These are phyloP conservation scores for Colletotrichum agaves DNA, from an alignment of 2,329 filamentous ascomycete genomes.

Conservation along the genomic window DNA sequence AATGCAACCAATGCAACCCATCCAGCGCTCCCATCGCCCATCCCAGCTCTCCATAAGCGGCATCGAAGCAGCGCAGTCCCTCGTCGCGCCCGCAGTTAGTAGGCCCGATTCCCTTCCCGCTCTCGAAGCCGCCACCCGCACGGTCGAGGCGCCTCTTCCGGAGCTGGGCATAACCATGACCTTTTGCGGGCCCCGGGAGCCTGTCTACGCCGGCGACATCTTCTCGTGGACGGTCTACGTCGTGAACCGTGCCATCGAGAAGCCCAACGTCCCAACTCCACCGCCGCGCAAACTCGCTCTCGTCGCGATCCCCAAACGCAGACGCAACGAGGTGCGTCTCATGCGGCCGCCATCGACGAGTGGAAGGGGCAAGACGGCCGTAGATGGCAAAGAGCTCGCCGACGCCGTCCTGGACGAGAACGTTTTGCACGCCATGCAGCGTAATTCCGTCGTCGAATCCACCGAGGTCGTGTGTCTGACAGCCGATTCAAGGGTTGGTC, in stretches of 20 bases:
- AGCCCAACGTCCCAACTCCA: conserved; percentile 45
- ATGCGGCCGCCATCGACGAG: conserved; percentile 64
- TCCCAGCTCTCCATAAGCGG: conserved; percentile 72
- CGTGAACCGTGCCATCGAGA: conserved; percentile 73
- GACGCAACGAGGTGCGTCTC: conserved; percentile 65
- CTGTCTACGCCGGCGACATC: conserved; percentile 70
- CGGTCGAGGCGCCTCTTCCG: conserved; percentile 58
- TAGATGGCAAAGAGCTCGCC: conserved; percentile 56
- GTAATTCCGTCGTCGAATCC: conserved; percentile 69
- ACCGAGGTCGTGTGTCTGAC: conserved; percentile 80
- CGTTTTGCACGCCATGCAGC: conserved; percentile 76
- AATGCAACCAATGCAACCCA: conserved; percentile 65
- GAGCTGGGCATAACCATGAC: conserved; percentile 81
- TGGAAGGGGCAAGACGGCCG: conserved; percentile 42
- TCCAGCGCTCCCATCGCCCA: conserved; percentile 70
- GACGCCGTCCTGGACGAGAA: conserved; percentile 79
- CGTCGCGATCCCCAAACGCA: conserved; percentile 72
- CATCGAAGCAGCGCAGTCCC: conserved; percentile 62
- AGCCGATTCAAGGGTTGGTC: conserved; percentile 78
- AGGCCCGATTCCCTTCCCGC: conserved; percentile 70
- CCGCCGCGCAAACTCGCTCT: conserved; percentile 75
- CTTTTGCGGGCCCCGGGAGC: conserved; percentile 69
- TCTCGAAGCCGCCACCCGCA: conserved; percentile 64
- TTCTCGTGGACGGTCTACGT: conserved; percentile 81
- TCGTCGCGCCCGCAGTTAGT: conserved; percentile 66